These are phyloP conservation scores for Penicillium occitanis DNA, from an alignment of 2,329 filamentous ascomycete genomes.

Conservation along the genomic window DNA sequence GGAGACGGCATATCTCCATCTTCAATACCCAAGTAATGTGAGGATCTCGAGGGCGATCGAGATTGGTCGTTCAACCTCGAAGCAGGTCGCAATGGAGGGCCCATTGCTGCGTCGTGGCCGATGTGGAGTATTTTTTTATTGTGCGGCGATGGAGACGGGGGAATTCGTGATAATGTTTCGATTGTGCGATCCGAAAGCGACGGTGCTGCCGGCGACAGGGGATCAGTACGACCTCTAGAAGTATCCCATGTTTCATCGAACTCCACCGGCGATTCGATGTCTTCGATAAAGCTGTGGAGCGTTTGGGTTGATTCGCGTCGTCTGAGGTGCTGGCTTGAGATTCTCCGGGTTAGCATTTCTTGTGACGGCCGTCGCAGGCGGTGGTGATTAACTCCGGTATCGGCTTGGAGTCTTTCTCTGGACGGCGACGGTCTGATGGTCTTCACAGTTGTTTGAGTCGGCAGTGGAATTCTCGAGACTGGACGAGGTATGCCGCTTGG, in stretches of 20 bases:
- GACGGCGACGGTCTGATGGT: conserved; percentile 50
- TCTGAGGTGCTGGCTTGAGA: conserved; percentile 17
- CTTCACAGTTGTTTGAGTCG: conserved; percentile 40
- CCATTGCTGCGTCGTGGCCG: conserved; percentile 60
- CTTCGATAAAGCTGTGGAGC: conserved; percentile 26
- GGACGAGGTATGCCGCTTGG: conserved; percentile 51
- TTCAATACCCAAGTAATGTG: conserved; percentile 55
- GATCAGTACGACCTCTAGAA: conserved; percentile 4
- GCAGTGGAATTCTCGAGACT: conserved; percentile 55
- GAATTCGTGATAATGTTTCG: conserved; percentile 75
- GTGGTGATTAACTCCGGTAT: conserved; percentile 39
- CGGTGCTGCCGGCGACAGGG: conserved; percentile 30
- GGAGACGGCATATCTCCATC: conserved; percentile 47
- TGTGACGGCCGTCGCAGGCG: conserved; percentile 43
- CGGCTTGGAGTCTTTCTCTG: conserved; percentile 47
- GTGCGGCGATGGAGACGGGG: conserved; percentile 70
- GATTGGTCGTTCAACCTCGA: conserved; percentile 56
- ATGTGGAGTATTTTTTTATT: conserved; percentile 73
- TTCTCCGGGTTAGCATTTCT: conserved; percentile 31
- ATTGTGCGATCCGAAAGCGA: conserved; percentile 76
- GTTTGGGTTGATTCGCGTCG: conserved; percentile 27
- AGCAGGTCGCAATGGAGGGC: conserved; percentile 63
- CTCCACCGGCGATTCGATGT: conserved; percentile 22
- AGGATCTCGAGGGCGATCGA: conserved; percentile 41
- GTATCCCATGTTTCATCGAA: conserved; percentile 15